Conservation (phyloP, 495 filamentous ascomycete species). For the Physcia stellaris region DNA sequence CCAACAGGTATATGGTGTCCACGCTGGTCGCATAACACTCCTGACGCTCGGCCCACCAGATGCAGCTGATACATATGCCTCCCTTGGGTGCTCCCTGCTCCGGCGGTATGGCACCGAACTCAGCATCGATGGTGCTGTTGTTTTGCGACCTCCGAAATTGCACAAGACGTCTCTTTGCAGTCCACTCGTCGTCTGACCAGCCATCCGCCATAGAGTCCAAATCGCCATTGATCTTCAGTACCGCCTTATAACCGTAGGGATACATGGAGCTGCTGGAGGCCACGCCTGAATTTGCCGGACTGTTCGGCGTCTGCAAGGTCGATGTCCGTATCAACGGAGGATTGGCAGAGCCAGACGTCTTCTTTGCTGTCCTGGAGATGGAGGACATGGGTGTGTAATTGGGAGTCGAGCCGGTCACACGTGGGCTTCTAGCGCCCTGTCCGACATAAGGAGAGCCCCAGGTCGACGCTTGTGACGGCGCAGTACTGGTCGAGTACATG, state of each 20-base stretch:
- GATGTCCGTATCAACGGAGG: conserved; percentile 75
- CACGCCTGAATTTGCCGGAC: conserved; percentile 27
- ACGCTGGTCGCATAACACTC: conserved; percentile 92
- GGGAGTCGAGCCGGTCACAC: conserved; percentile 21
- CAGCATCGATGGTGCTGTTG: conserved; percentile 56
- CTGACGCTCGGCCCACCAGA: conserved; percentile 79
- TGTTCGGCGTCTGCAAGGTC: conserved; percentile 48
- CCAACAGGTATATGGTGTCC: conserved; percentile 85
- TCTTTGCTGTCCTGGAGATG: no score
- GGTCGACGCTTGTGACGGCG: conserved; percentile 28
- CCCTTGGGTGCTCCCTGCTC: conserved; percentile 53
- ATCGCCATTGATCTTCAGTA: conserved; percentile 74
- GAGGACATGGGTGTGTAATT: conserved; percentile 26
- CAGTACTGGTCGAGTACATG: conserved; percentile 26
- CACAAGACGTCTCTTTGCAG: conserved; percentile 65
- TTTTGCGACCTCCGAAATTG: conserved; percentile 70
- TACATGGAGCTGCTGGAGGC: conserved; percentile 41
- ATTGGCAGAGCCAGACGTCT: conserved; percentile 33
- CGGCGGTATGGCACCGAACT: conserved; percentile 55
- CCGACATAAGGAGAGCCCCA: conserved; percentile 32
- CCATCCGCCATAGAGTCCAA: conserved; percentile 62
- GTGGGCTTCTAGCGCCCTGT: conserved; percentile 19
- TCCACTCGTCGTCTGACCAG: conserved; percentile 71
- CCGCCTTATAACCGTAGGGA: conserved; percentile 74
- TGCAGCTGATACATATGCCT: conserved; percentile 83